A percentile compares a stretch with the other conserved stretches of the same genome.
phyloP scores from a whole-genome alignment of 2,329 filamentous ascomycete genomes.

The Nectriaceae sp. region DNA sequence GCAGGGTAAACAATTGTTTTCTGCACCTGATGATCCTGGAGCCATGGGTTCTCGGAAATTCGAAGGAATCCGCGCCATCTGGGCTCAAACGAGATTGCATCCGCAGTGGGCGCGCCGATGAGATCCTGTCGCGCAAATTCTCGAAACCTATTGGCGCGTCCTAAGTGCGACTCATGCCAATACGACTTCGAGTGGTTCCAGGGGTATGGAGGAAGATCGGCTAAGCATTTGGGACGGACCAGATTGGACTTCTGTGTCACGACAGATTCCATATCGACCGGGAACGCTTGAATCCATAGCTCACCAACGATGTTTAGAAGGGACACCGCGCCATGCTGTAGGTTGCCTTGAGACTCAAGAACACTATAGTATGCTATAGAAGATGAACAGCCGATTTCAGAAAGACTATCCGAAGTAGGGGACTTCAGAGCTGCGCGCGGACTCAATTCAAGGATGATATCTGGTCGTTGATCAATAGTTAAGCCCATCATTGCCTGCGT shows the following conservation, averaged over 20 bases:
- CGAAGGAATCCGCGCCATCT: slow-evolving; percentile 53
- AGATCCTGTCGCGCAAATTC: slow-evolving; percentile 51
- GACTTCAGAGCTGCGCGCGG: slow-evolving; percentile 40
- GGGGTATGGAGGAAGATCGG: slow-evolving; percentile 52
- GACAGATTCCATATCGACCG: slow-evolving; percentile 34
- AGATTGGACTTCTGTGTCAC: slow-evolving; percentile 19
- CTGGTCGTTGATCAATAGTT: slow-evolving; percentile 29
- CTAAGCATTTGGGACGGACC: slow-evolving; percentile 36
- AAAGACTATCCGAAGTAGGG: slow-evolving; percentile 39
- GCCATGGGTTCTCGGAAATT: slow-evolving; percentile 52
- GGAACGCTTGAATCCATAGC: slow-evolving; percentile 39
- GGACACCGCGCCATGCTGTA: slow-evolving; percentile 19
- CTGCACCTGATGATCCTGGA: slow-evolving; percentile 53
- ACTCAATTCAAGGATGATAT: slow-evolving; percentile 44
- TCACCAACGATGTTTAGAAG: slow-evolving; percentile 36
- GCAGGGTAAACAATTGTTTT: slow-evolving; percentile 53
- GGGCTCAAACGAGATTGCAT: slow-evolving; percentile 47
- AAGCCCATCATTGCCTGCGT: slow-evolving; percentile 37
- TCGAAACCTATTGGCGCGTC: slow-evolving; percentile 45
- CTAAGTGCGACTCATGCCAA: slow-evolving; percentile 55
- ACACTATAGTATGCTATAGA: slow-evolving; percentile 26
- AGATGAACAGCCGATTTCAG: slow-evolving; percentile 8
- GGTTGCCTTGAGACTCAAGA: slow-evolving; percentile 27
- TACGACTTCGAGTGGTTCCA: slow-evolving; percentile 56
- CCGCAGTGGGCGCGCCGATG: slow-evolving; percentile 47